Percentiles rank a stretch among this genome's conserved stretches.
Evolutionary conservation across 345 rosid species (phyloP).

Genomic region (Trapa incisa): DNA sequence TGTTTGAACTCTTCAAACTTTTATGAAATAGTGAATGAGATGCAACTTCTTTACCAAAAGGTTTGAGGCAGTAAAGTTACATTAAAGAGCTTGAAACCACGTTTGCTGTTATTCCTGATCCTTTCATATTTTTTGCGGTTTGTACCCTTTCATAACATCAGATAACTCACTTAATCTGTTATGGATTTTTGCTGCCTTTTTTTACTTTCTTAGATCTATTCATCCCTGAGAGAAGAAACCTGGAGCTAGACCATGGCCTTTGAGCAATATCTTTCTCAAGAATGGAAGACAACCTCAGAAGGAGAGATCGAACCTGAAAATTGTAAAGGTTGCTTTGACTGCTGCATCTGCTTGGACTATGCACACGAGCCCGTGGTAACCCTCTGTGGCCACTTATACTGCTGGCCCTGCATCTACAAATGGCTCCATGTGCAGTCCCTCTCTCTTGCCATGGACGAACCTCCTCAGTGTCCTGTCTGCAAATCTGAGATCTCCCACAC

Average conservation of each 20-base stretch:
- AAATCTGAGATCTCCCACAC: conserved; percentile 66
- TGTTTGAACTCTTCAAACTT: not conserved
- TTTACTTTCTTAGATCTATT: conserved; percentile 8
- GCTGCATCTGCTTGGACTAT: conserved; percentile 75
- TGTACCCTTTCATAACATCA: not conserved
- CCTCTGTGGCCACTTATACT: conserved; percentile 87
- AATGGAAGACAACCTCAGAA: conserved; percentile 28
- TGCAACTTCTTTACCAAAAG: not conserved
- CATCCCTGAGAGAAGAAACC: not conserved
- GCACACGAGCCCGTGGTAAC: conserved; percentile 87
- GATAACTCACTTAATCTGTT: not conserved
- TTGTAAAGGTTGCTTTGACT: conserved; percentile 60
- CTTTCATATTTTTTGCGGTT: not conserved
- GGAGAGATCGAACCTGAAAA: conserved; percentile 19
- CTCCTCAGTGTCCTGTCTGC: conserved; percentile 86
- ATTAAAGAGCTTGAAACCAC: not conserved
- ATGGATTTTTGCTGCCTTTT: not conserved
- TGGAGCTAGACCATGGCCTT: conserved; percentile 26
- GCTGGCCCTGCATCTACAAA: conserved; percentile 96
- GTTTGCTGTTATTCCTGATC: not conserved
- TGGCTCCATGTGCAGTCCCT: conserved; percentile 70
- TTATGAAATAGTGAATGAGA: not conserved
- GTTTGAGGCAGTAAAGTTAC: not conserved
- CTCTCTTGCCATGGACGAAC: conserved; percentile 43
- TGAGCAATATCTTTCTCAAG: conserved; percentile 29